Evolutionary conservation across 306 rosid species (phyloP).

Genomic region (Carpinus fangiana): DNA sequence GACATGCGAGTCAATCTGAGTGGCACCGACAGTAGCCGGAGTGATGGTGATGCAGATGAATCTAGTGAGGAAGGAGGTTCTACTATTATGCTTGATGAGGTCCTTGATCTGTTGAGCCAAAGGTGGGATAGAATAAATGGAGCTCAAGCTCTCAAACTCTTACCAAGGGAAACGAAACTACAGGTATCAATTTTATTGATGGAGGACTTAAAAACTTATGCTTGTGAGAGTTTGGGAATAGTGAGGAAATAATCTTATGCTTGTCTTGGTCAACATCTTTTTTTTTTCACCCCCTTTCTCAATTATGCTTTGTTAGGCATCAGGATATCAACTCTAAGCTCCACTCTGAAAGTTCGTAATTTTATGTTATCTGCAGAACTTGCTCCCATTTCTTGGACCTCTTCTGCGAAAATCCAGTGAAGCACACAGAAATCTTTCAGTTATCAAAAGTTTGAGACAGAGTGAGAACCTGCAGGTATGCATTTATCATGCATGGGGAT

Average conservation of each 20-base stretch:
- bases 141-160: slow-evolving; percentile 92
- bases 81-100: slow-evolving; percentile 82
- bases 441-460: slow-evolving; percentile 87
- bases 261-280: neutral
- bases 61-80: slow-evolving; percentile 61
- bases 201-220: neutral
- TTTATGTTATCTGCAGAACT: slow-evolving; percentile 60
- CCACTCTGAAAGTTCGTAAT: slow-evolving; percentile 17
- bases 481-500: slow-evolving; percentile 18
- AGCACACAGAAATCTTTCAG: slow-evolving; percentile 77
- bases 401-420: slow-evolving; percentile 90
- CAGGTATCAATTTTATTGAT: slow-evolving; percentile 59
- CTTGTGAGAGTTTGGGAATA: slow-evolving; percentile 5
- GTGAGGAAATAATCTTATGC: neutral
- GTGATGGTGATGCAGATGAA: slow-evolving; percentile 89
- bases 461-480: slow-evolving; percentile 96
- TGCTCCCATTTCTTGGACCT: slow-evolving; percentile 94
- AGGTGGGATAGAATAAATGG: slow-evolving; percentile 95
- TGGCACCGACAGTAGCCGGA: slow-evolving; percentile 81
- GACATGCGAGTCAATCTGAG: slow-evolving; percentile 62
- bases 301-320: neutral
- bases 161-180: slow-evolving; percentile 89
- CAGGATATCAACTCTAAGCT: neutral
- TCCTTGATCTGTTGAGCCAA: slow-evolving; percentile 84
- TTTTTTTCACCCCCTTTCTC: slow-evolving; percentile 1